A percentile compares a stretch with the other conserved stretches of the same genome.
Evolutionary conservation across 805 yeast genomes (phyloP).

Genomic region (Naumovozyma dairenensis): DNA sequence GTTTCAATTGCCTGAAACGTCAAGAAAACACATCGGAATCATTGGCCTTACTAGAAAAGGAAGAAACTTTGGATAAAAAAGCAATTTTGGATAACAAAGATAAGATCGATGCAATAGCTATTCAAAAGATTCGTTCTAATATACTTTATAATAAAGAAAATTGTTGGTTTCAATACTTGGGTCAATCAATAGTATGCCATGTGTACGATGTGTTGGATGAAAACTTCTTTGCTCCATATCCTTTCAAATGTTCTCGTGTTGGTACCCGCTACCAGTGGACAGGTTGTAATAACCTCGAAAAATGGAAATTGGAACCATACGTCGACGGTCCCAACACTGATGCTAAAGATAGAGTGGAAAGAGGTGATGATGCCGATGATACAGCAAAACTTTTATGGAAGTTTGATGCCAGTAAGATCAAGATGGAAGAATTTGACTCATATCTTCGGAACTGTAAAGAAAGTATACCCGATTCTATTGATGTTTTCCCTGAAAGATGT

Average conservation of each 20-base stretch:
- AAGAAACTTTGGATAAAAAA: conserved; percentile 4
- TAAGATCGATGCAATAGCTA: conserved; percentile 11
- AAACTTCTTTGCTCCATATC: conserved; percentile 17
- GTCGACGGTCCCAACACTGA: not conserved
- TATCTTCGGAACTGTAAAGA: conserved; percentile 45
- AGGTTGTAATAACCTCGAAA: conserved; percentile 10
- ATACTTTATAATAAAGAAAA: conserved; percentile 9
- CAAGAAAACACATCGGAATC: conserved; percentile 34
- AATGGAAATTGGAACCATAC: conserved; percentile 10
- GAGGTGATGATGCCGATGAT: conserved; percentile 68
- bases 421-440: conserved; percentile 33
- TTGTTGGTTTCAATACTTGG: conserved; percentile 26
- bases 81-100: conserved; percentile 5
- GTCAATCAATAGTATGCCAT: conserved; percentile 15
- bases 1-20: conserved; percentile 64
- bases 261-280: conserved; percentile 26
- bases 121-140: conserved; percentile 7
- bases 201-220: conserved; percentile 15
- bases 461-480: conserved; percentile 46
- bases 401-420: conserved; percentile 23
- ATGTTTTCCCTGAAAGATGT: conserved; percentile 54
- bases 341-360: conserved; percentile 31
- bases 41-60: conserved; percentile 4
- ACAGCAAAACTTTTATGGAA: conserved; percentile 63
- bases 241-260: conserved; percentile 19